Evolutionary conservation across 2,329 filamentous ascomycete species (phyloP), one percentile per base, ranked within the genome.

Genomic region (Penicillium sp.): DNA sequence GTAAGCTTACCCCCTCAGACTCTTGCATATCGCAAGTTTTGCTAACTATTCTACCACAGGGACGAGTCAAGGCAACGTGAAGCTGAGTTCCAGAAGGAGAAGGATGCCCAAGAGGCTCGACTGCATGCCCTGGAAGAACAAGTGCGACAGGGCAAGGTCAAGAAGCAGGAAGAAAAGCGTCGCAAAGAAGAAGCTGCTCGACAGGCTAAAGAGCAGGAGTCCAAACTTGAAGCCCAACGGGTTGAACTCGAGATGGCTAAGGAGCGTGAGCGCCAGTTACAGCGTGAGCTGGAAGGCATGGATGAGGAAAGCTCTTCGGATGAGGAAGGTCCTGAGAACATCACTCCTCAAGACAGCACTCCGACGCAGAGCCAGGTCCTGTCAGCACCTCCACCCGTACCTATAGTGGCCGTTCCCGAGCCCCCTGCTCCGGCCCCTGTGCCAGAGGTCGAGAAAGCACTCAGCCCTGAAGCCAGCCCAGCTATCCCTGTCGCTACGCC

Each of bases 151-250:
- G 88, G 90, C 57, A 98, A 97, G 72, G 71, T 97, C 36, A 91
- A 88, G 75, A 97, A 95, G 68, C 86, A 94, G 53, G 93, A 98
- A 65, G 93, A 96, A 70, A 96, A 94, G 74, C 87, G 84, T 48
- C 84, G 80, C 56, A 93, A 89, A 73, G 90, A 95, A 71, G 91
- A 88, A 15, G 89, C 89, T 7, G 76, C 86, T 58, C 86, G 85
- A 34, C 87, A 93, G 53, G 81, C 89, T 6, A 91, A 88, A 65
- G 87, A 95, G 56, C 90, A 94, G 62, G 91, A 97, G 64, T 75
- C 82, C 37, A 84, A 86, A 62, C 74, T 96, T 50, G 87, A 87
- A 16, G 84, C 86, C 23, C 87, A 93, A 57, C 83, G 87, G 53
- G 90, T 87, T 1, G 91, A 98, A 67, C 85, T 97, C 41, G 93